Evolutionary conservation across 2,329 filamentous ascomycete species (phyloP), one percentile per base, ranked within the genome.

Genomic region (Mycosphaerella arachidis): DNA sequence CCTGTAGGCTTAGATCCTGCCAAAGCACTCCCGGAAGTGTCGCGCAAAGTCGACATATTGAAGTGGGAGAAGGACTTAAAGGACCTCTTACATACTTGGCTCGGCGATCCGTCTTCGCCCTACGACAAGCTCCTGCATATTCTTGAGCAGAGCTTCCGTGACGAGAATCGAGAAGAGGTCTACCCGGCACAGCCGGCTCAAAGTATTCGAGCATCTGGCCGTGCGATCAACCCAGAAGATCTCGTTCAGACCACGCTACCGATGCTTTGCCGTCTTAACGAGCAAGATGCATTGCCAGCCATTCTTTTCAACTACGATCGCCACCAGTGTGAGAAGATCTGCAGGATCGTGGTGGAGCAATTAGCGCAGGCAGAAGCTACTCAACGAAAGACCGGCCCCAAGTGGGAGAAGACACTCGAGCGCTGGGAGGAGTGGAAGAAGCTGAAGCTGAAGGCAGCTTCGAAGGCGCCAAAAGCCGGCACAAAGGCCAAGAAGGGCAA

Each of bases 291-390:
- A 0, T 78, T 93, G 0, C 90, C 89, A 0, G 89, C 87, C 0
- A 85, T 93, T 12, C 72, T 92, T 1, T 93, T 93, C 78, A 90
- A 90, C 69, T 93, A 90, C 66, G 87, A 92, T 64, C 84, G 88
- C 52, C 72, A 73, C 1, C 73, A 77, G 31, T 92, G 90, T 67
- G 88, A 91, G 71, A 71, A 73, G 9, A 82, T 88, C 30, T 81
- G 83, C 29, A 66, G 72, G 27, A 67, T 73, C 0, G 66, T 92
- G 0, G 70, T 87, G 1, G 66, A 72, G 0, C 77, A 84, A 59
- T 75, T 92, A 0, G 70, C 80, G 53, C 68, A 77, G 1, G 80
- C 82, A 0, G 87, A 90, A 67, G 64, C 75, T 0, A 66, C 70
- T 7, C 89, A 83, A 78, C 86, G 87, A 67, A 75, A 82, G 53